A percentile compares a stretch with the other conserved stretches of the same genome.
These are phyloP conservation scores for Fonticula alba DNA, from an alignment of 78 protist genomes.

Conservation along the genomic window DNA sequence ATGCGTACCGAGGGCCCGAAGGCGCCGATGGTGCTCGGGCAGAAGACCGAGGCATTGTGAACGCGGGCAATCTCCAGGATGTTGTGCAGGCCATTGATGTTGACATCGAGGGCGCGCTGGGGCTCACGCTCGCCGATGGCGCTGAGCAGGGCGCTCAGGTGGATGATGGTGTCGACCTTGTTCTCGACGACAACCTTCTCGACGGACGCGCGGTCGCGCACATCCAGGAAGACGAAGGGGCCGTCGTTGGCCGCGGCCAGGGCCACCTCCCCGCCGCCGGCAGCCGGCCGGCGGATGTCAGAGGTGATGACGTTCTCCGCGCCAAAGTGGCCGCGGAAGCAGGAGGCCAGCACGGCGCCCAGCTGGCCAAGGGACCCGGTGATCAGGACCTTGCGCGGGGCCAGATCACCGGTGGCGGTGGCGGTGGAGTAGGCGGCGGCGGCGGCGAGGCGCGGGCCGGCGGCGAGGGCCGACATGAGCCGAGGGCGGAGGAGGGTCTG, in stretches of 20 bases:
- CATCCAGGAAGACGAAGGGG: conserved; percentile 31
- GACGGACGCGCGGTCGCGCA: not conserved
- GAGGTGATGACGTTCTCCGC: conserved; percentile 16
- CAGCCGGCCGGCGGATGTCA: conserved; percentile 9
- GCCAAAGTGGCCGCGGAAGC: conserved; percentile 4
- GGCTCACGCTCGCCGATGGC: conserved; percentile 43
- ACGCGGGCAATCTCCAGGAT: conserved; percentile 19
- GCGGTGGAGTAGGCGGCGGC: too few species aligned
- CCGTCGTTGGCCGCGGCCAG: too few species aligned
- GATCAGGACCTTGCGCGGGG: too few species aligned
- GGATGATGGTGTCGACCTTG: conserved; percentile 22
- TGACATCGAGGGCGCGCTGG: conserved; percentile 24
- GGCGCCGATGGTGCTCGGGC: conserved; percentile 53
- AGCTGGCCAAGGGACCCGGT: conserved; percentile 24
- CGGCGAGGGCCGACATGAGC: too few species aligned
- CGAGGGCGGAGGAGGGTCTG: too few species aligned
- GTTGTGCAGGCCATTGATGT: conserved; percentile 25
- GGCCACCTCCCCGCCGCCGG: not conserved
- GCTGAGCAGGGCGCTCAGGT: conserved; percentile 20
- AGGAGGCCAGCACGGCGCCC: conserved; percentile 9
- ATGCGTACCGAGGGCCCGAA: conserved; percentile 20
- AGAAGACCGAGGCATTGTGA: conserved; percentile 11
- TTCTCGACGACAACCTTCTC: conserved; percentile 17
- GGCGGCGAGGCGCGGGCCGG: too few species aligned
- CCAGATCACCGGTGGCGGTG: too few species aligned